These are phyloP conservation scores for Leccinum longicurvipes DNA, from an alignment of 768 basidiomycete genomes.

Conservation along the genomic window DNA sequence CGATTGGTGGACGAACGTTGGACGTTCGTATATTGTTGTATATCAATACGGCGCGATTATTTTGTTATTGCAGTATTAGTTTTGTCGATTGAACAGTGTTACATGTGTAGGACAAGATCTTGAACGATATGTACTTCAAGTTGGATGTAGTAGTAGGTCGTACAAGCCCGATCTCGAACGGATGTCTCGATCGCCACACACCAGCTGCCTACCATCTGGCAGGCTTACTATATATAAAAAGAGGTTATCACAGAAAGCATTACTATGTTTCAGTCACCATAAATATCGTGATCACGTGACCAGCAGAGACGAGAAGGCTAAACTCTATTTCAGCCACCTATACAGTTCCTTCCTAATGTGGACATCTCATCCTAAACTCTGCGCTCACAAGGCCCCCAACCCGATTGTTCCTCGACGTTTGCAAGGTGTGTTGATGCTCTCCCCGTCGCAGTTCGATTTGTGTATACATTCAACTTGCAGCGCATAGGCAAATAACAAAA, in stretches of 20 bases:
- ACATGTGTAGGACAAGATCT: no score
- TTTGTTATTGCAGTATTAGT: not conserved
- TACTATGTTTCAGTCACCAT: no score
- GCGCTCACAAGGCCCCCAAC: not conserved
- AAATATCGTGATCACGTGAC: slow-evolving; percentile 15
- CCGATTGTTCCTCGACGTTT: slow-evolving; percentile 8
- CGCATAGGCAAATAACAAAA: slow-evolving; percentile 39
- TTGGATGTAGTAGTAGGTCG: no score
- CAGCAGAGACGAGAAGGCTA: no score
- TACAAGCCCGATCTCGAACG: no score
- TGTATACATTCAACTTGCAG: not conserved
- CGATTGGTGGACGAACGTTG: not conserved
- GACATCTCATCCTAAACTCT: not conserved
- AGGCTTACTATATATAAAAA: no score
- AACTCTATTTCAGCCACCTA: slow-evolving; percentile 27
- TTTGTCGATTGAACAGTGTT: no score
- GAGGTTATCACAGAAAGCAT: no score
- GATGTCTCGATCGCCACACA: no score
- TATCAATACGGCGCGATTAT: not conserved
- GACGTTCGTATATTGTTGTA: not conserved
- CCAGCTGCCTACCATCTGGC: no score
- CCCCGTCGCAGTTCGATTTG: not conserved
- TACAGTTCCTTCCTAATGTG: slow-evolving; percentile 22
- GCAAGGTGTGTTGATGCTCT: slow-evolving; percentile 17
- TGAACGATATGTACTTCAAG: no score